Conservation (phyloP, 2,329 filamentous ascomycete genomes). For the Aspergillus glaucus region DNA sequence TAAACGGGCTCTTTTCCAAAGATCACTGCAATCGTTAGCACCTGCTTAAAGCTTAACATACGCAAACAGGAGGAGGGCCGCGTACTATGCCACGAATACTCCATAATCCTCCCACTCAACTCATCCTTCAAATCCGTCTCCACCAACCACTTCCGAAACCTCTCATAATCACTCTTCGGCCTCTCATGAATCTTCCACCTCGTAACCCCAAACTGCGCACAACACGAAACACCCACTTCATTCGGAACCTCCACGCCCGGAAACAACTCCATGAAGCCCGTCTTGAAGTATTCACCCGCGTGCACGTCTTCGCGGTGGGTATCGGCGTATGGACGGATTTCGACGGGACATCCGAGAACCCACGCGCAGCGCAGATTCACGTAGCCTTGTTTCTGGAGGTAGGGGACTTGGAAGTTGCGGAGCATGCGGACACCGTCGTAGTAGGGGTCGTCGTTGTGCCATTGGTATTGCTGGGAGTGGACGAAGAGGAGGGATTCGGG, state of each 20-base stretch:
- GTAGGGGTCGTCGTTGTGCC: slow-evolving; percentile 49
- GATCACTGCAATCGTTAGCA: slow-evolving; percentile 42
- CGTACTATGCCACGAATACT: slow-evolving; percentile 56
- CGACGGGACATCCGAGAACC: slow-evolving; percentile 46
- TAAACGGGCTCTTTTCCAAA: slow-evolving; percentile 54
- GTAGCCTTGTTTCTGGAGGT: slow-evolving; percentile 46
- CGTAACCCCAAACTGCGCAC: slow-evolving; percentile 51
- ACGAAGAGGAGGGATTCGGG: slow-evolving; percentile 38
- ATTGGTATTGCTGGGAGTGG: slow-evolving; percentile 36
- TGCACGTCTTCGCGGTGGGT: slow-evolving; percentile 40
- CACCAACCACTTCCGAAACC: slow-evolving; percentile 45
- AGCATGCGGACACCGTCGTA: slow-evolving; percentile 47
- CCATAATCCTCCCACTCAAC: slow-evolving; percentile 49
- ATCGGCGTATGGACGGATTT: slow-evolving; percentile 43
- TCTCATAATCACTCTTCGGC: slow-evolving; percentile 44
- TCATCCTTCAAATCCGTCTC: slow-evolving; percentile 43
- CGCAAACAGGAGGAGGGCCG: slow-evolving; percentile 8
- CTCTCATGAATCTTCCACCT: slow-evolving; percentile 41
- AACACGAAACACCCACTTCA: slow-evolving; percentile 47
- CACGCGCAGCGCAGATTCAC: slow-evolving; percentile 50
- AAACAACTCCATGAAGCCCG: slow-evolving; percentile 47
- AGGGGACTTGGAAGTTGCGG: slow-evolving; percentile 42
- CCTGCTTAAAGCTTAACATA: neutral
- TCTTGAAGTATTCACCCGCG: slow-evolving; percentile 45
- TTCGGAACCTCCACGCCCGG: slow-evolving; percentile 34